Base-by-base conservation (phyloP, 208 protist species). In the Lotmaria passim region DNA sequence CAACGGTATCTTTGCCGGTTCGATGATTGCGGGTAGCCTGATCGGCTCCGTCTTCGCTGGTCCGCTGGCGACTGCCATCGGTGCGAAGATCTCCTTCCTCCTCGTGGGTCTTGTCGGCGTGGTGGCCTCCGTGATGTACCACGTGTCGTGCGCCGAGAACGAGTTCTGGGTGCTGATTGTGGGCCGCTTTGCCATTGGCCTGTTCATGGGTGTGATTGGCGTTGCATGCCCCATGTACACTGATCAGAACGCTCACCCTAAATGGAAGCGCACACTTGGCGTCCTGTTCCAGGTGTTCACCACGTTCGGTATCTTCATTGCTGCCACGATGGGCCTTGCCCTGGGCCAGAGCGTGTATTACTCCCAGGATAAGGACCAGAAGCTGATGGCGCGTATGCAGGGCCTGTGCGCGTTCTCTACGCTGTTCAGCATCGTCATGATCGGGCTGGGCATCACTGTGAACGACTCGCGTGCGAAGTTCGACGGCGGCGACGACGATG, bases 251-350 rank as follows among this genome's bases (percentile, higher is more conserved):
- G 88, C 79, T 19, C 81, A 83, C 41, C 80, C 78, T 39, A 82
- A 83, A 59, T 81, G 81, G 79, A 69, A 50, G 43, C 43, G 80
- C n/a, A 73, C 82, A 59, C 76, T 91, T 38, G 92, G 89, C 65
- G 73, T 84, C n/a, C 17, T 95, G 60, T 94, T 93, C 67, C 86
- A 94, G 70, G 72, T 95, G 31, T 93, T 90, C 73, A 91, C 71
- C 17, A 93, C 89, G 50, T 79, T 96, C 52, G 89, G 89, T 48
- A 93, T 91, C 73, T 86, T 96, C 66, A 7, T 93, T n/a, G 89
- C 88, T 31, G 79, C 88, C 30, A 48, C 47, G 43, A 74, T 94
- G 12, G 91, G 87, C 34, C 74, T 94, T 57, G 73, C 75, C 2
- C 21, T 93, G 1, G 81, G 79, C 46, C 73, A 86, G 57, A 92